Conservation (phyloP, 1,284 basidiomycete genomes). For the Ustanciosporium gigantosporum region DNA sequence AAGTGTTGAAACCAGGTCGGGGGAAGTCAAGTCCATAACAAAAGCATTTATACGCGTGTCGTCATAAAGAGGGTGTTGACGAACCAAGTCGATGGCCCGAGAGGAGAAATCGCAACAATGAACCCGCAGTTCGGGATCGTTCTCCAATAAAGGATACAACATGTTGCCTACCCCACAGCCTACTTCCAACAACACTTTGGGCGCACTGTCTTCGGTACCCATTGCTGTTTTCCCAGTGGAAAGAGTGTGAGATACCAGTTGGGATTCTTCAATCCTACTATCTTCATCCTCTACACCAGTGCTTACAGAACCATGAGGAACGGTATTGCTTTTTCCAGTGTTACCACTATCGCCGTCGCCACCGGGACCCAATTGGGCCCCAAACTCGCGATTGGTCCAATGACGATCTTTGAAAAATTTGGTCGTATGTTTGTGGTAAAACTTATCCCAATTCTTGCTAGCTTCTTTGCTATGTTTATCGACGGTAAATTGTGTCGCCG, state of each 20-base stretch:
- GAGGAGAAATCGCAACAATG: constrained; percentile 60
- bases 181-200: constrained; percentile 51
- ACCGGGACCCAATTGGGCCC: not conserved
- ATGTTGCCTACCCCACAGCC: constrained; percentile 61
- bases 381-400: constrained; percentile 61
- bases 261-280: constrained; percentile 21
- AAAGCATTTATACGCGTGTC: constrained; percentile 55
- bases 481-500: constrained; percentile 44
- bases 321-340: too few species aligned
- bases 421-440: constrained; percentile 59
- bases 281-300: constrained; percentile 8
- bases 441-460: constrained; percentile 58
- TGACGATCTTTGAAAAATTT: constrained; percentile 62
- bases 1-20: too few species aligned
- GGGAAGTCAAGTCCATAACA: constrained; percentile 56
- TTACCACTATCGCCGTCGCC: too few species aligned
- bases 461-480: constrained; percentile 53
- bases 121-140: constrained; percentile 37
- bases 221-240: too few species aligned
- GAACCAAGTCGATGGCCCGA: constrained; percentile 55
- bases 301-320: too few species aligned
- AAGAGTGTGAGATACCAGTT: too few species aligned
- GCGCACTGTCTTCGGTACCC: not conserved
- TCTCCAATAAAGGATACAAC: constrained; percentile 52
- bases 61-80: constrained; percentile 46